Conservation (phyloP, 352 stramenopile genomes). For the Aphanomyces stellatus region DNA sequence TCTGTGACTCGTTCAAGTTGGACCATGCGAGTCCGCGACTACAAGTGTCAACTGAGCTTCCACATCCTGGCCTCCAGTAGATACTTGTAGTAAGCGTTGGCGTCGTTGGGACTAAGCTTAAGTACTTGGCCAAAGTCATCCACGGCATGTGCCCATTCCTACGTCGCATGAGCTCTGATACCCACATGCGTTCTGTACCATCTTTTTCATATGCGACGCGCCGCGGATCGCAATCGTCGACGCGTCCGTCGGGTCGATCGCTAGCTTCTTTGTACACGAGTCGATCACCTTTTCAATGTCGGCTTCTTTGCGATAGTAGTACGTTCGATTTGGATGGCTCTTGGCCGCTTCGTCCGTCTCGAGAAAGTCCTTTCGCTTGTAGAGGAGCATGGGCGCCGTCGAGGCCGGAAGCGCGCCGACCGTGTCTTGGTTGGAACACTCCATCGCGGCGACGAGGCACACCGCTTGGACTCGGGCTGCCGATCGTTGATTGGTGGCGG, state of each 20-base stretch:
- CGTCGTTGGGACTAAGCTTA: constrained; percentile 36
- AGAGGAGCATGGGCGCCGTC: constrained; percentile 33
- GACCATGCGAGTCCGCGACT: constrained; percentile 51
- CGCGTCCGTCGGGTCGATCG: constrained; percentile 40
- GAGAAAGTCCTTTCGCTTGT: constrained; percentile 73
- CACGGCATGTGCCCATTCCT: constrained; percentile 41
- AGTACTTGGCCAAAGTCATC: constrained; percentile 43
- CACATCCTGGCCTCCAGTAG: neutral
- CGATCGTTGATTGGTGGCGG: neutral
- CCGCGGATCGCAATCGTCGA: constrained; percentile 67
- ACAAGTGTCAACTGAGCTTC: neutral
- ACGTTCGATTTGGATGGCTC: constrained; percentile 57
- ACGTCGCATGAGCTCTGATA: neutral
- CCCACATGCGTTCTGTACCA: neutral
- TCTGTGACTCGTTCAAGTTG: constrained; percentile 57
- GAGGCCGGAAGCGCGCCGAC: constrained; percentile 21
- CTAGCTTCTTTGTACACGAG: constrained; percentile 55
- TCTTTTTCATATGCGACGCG: constrained; percentile 72
- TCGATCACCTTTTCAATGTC: constrained; percentile 74
- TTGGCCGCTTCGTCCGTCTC: constrained; percentile 51
- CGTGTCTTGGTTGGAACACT: constrained; percentile 2
- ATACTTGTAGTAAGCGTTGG: constrained; percentile 49
- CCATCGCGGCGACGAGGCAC: neutral
- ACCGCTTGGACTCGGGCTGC: neutral
- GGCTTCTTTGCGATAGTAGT: constrained; percentile 65